Evolutionary conservation across 2,329 filamentous ascomycete species (phyloP).

Genomic region (Hymenoscyphus albidus): DNA sequence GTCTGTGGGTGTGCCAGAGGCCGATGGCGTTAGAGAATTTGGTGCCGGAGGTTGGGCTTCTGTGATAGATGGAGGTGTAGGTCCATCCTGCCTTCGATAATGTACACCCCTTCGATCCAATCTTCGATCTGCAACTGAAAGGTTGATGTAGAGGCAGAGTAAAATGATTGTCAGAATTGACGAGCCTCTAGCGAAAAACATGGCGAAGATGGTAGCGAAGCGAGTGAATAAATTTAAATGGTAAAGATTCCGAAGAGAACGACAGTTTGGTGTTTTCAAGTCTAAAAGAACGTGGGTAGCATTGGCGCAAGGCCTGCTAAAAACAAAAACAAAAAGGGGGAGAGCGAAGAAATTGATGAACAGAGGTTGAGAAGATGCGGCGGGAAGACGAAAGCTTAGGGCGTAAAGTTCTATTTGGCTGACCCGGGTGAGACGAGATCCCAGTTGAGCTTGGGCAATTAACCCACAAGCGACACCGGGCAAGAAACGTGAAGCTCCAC

Average conservation of each 20-base stretch:
- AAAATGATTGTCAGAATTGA: conserved; percentile 22
- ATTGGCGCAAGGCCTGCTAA: conserved; percentile 25
- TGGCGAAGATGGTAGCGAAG: conserved; percentile 16
- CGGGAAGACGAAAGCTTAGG: conserved; percentile 18
- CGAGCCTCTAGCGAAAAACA: conserved; percentile 22
- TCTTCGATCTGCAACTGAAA: conserved; percentile 19
- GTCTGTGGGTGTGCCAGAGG: conserved; percentile 11
- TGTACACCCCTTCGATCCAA: conserved; percentile 16
- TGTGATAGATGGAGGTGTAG: conserved; percentile 26
- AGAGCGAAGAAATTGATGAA: background rate
- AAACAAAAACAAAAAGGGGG: background rate
- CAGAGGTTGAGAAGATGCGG: conserved; percentile 8
- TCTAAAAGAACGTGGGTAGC: conserved; percentile 20
- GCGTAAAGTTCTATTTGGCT: conserved; percentile 3
- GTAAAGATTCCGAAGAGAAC: conserved; percentile 13
- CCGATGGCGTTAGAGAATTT: conserved; percentile 10
- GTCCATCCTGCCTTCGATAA: conserved; percentile 26
- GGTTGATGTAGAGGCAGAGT: conserved; percentile 26
- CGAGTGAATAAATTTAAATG: conserved; percentile 14
- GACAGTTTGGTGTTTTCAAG: conserved; percentile 21
- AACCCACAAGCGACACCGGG: conserved; percentile 8
- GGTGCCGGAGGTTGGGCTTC: conserved; percentile 11
- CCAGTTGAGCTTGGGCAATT: conserved; percentile 9
- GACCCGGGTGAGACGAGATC: conserved; percentile 12
- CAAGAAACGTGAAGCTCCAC: conserved; percentile 5